Conservation (phyloP, 2,329 filamentous ascomycete species). For the Didymella sp. region DNA sequence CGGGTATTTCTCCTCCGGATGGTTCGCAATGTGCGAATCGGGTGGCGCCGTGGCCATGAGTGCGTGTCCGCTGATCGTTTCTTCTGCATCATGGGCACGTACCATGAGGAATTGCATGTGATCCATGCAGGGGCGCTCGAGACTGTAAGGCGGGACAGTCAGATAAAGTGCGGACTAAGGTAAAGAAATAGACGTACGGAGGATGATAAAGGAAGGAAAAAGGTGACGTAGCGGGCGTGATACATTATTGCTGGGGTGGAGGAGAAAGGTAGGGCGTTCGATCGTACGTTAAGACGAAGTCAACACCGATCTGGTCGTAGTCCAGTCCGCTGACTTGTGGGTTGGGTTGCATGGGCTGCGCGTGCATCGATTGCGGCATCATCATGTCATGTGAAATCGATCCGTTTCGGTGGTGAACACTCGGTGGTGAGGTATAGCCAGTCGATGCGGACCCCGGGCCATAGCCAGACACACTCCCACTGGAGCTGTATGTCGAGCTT, state of each 20-base stretch:
- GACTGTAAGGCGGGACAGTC: slow-evolving; percentile 59
- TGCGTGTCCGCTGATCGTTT: slow-evolving; percentile 79
- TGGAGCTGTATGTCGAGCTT: slow-evolving; percentile 54
- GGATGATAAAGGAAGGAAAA: slow-evolving; percentile 24
- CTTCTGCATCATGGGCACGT: slow-evolving; percentile 59
- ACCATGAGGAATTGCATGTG: slow-evolving; percentile 82
- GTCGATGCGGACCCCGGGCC: slow-evolving; percentile 55
- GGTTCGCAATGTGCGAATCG: slow-evolving; percentile 64
- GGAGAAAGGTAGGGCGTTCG: slow-evolving; percentile 65
- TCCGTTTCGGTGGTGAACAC: slow-evolving; percentile 36
- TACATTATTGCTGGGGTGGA: slow-evolving; percentile 50
- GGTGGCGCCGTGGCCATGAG: slow-evolving; percentile 93
- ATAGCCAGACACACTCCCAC: slow-evolving; percentile 69
- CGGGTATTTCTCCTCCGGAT: slow-evolving; percentile 63
- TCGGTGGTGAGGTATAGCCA: slow-evolving; percentile 55
- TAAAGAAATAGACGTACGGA: slow-evolving; percentile 39
- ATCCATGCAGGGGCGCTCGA: slow-evolving; percentile 92
- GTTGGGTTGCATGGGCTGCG: slow-evolving; percentile 27
- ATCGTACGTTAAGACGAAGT: slow-evolving; percentile 90
- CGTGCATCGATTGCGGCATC: slow-evolving; percentile 24
- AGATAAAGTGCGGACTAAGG: slow-evolving; percentile 35
- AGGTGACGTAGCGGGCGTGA: slow-evolving; percentile 25
- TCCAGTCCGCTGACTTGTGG: slow-evolving; percentile 61
- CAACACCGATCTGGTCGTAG: slow-evolving; percentile 83
- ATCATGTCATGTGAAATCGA: slow-evolving; percentile 41